Evolutionary conservation across 1,139 yeast genomes (phyloP).

Genomic region (Hanseniaspora gamundiae): DNA sequence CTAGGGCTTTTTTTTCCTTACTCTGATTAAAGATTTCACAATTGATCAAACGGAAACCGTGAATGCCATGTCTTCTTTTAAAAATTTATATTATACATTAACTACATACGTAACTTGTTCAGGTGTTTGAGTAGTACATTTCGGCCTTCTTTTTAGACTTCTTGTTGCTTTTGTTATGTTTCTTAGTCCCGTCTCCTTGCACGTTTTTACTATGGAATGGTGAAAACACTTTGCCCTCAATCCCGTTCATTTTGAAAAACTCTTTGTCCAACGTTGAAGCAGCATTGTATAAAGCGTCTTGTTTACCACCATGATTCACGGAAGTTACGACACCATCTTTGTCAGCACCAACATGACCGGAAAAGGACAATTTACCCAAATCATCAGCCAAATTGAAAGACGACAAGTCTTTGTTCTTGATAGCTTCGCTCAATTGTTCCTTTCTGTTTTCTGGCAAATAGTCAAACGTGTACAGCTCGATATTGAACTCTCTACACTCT

Average conservation of each 20-base stretch:
- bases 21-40: too few relatives aligned
- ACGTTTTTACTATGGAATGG: conserved; percentile 57
- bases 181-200: conserved; percentile 36
- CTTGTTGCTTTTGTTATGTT: conserved; percentile 70
- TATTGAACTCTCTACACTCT: conserved; percentile 58
- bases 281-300: conserved; percentile 65
- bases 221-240: conserved; percentile 48
- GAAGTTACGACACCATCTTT: conserved; percentile 30
- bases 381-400: conserved; percentile 58
- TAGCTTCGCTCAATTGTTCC: conserved; percentile 55
- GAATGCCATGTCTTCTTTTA: too few relatives aligned
- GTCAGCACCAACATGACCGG: conserved; percentile 53
- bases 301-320: conserved; percentile 62
- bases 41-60: too few relatives aligned
- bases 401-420: conserved; percentile 41
- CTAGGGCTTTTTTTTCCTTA: background rate
- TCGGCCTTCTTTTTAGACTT: conserved; percentile 33
- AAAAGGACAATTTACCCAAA: conserved; percentile 60
- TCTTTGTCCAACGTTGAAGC: conserved; percentile 75
- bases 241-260: conserved; percentile 58
- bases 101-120: background rate
- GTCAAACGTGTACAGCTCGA: conserved; percentile 52
- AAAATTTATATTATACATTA: background rate
- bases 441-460: conserved; percentile 61
- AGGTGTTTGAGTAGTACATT: conserved; percentile 6